A percentile compares a stretch with the other conserved stretches of the same genome.
These are phyloP conservation scores for Psilocybe tampanensis DNA, from an alignment of 768 basidiomycete genomes.

Conservation along the genomic window DNA sequence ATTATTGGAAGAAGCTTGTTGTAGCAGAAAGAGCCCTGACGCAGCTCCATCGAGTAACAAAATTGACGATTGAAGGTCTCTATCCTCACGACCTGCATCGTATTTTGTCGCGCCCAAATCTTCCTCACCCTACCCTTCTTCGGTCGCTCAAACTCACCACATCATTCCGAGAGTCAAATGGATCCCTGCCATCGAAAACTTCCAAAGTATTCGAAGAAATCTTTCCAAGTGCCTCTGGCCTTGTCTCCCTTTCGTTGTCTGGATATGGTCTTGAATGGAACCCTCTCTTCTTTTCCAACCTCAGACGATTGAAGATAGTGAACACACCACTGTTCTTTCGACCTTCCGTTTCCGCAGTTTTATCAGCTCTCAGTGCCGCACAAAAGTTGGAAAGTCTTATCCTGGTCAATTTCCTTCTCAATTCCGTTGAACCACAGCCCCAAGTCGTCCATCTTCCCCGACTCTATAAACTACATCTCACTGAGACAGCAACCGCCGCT, in stretches of 20 bases:
- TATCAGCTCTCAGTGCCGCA: neutral
- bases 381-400: neutral
- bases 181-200: neutral
- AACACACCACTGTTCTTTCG: neutral
- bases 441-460: neutral
- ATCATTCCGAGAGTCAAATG: neutral
- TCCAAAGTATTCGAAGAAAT: neutral
- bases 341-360: neutral
- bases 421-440: neutral
- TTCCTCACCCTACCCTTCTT: neutral
- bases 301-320: neutral
- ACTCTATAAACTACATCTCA: neutral
- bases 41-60: neutral
- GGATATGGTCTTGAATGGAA: neutral
- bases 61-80: neutral
- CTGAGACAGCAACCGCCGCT: neutral
- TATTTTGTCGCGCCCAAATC: neutral
- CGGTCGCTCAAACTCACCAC: neutral
- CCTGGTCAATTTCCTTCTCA: neutral
- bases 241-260: neutral
- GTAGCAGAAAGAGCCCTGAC: neutral
- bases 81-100: neutral
- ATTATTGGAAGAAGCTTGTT: too few relatives aligned
- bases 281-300: neutral
- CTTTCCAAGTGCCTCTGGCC: neutral